Base-by-base conservation (phyloP, 495 filamentous ascomycete genomes). In the Penicillium cataractarum region DNA sequence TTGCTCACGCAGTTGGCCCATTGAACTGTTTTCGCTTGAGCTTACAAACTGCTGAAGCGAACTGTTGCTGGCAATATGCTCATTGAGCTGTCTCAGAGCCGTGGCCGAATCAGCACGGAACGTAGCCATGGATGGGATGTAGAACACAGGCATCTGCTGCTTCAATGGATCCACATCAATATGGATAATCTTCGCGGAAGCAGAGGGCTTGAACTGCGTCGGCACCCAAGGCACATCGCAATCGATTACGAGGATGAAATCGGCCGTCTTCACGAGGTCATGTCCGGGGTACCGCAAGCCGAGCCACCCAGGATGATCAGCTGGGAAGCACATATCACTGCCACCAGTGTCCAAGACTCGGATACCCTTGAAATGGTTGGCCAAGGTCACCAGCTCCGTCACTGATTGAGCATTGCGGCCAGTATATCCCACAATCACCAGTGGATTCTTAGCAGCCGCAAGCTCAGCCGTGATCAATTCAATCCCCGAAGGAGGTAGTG, bases 271-370 rank as follows among this genome's bases (percentile, higher is more conserved):
- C 64, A 97, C 90, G 6, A 80, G 76, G 17, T 91, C 87, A 42
- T 97, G 91, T 3, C 86, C 79, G 12, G 93, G 92, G 65, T 87
- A 97, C 62, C 87, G 81, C 65, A 96, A 70, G 2, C 94, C 92
- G 27, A 97, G 73, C 82, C 87, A 90, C 7, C 77, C 86, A 0
- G 80, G 78, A 62, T 97, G 93, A 55, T 93, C 82, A 2, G 88
- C 89, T 3, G 94, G 94, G 76, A 97, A 97, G 69, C 91, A 96
- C 94, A 98, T 95, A 72, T 98, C 94, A 69, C 90, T 90, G 35
- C 92, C 93, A 26, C 91, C 91, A 1, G 92, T 93, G 72, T 98
- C 94, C 29, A 98, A 75, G 19, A 98, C 92, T 13, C 92, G 81
- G 48, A 97, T 72, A 0, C 92, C 92, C 67, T 88, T 89, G 58